A percentile compares a stretch with the other conserved stretches of the same genome.
Evolutionary conservation across 169 alveolate genomes (phyloP).

Genomic region (Perkinsus olseni): DNA sequence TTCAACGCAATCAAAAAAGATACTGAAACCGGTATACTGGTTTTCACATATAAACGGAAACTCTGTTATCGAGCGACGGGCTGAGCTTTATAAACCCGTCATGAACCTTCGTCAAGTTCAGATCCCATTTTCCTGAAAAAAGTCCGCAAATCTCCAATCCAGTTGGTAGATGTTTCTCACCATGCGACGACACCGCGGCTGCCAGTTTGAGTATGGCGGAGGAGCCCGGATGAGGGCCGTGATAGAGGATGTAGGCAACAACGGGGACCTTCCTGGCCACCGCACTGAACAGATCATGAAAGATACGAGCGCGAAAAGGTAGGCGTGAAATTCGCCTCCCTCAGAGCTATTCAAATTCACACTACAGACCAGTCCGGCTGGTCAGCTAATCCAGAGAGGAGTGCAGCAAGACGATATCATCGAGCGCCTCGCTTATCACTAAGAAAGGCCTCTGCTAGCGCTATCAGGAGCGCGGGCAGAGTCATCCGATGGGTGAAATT

Average conservation of each 20-base stretch:
- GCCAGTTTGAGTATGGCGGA: background rate
- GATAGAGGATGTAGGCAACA: background rate
- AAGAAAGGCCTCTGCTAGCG: no score
- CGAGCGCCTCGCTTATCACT: no score
- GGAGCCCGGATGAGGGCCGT: background rate
- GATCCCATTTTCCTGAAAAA: background rate
- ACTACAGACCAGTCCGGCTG: no score
- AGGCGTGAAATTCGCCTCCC: no score
- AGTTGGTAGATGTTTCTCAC: background rate
- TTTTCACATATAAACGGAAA: background rate
- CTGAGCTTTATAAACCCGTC: background rate
- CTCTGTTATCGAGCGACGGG: background rate
- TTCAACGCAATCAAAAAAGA: no score
- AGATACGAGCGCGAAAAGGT: no score
- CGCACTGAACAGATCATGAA: background rate
- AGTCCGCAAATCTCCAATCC: background rate
- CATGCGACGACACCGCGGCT: background rate
- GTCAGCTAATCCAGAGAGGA: no score
- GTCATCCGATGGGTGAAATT: no score
- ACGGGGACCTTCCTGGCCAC: background rate
- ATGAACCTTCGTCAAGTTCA: background rate
- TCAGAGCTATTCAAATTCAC: no score
- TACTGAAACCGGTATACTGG: no score
- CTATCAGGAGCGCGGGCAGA: no score
- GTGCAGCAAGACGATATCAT: no score